phyloP scores from a whole-genome alignment of 192 early-diverging fungal species.

The Coemansia sp. region DNA sequence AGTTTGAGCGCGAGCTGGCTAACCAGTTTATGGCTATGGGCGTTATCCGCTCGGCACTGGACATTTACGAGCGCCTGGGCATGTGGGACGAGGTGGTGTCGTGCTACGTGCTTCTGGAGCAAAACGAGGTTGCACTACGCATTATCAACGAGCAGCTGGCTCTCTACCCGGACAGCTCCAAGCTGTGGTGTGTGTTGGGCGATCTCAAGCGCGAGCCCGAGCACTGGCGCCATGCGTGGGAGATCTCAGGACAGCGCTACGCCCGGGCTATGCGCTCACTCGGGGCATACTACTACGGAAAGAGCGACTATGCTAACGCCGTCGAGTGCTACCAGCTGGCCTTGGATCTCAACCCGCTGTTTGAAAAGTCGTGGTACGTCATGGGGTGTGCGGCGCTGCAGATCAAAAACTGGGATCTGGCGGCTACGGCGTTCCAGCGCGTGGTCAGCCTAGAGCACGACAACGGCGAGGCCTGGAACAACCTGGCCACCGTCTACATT shows the following conservation, averaged over 20 bases:
- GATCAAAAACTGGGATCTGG: constrained; percentile 71
- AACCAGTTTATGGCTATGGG: constrained; percentile 80
- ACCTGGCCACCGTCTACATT: constrained; percentile 84
- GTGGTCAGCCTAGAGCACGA: constrained; percentile 68
- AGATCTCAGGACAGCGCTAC: constrained; percentile 73
- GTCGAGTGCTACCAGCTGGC: constrained; percentile 81
- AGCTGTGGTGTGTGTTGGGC: constrained; percentile 87
- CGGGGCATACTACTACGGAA: constrained; percentile 76
- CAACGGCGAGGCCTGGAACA: constrained; percentile 97
- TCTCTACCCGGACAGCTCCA: constrained; percentile 68
- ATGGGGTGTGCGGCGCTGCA: constrained; percentile 92
- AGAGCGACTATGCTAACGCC: constrained; percentile 59
- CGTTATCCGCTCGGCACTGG: constrained; percentile 83
- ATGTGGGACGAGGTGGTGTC: constrained; percentile 95
- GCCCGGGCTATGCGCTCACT: constrained; percentile 95
- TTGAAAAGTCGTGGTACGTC: constrained; percentile 95
- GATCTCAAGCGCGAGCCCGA: constrained; percentile 76
- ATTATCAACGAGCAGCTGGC: constrained; percentile 68
- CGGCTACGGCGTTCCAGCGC: constrained; percentile 71
- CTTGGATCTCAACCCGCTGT: constrained; percentile 87
- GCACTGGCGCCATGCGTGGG: constrained; percentile 87
- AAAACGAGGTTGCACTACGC: constrained; percentile 83
- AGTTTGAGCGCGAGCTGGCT: constrained; percentile 91
- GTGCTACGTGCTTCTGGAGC: constrained; percentile 83
- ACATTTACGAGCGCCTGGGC: constrained; percentile 92